Evolutionary conservation across 305 asterid species (phyloP).

Genomic region (Lippia alba): DNA sequence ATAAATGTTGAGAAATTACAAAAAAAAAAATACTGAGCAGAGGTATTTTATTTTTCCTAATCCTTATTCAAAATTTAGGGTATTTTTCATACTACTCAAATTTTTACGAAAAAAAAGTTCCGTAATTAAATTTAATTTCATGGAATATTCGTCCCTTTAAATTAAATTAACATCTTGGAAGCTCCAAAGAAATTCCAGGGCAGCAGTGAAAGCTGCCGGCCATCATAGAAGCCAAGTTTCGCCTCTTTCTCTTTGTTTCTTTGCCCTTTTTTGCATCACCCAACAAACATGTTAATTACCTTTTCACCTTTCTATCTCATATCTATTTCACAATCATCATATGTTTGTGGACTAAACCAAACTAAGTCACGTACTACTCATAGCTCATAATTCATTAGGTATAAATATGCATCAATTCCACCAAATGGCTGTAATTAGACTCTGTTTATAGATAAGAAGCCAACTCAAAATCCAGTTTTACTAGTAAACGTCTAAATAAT

Average conservation of each 20-base stretch:
- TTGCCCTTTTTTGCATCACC: constrained; percentile 36
- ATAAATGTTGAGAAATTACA: no score
- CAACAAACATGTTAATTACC: constrained; percentile 19
- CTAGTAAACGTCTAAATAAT: constrained; percentile 1
- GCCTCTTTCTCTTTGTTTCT: constrained; percentile 41
- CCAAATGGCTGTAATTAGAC: constrained; percentile 21
- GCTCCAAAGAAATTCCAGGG: constrained; percentile 21
- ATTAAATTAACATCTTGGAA: background rate
- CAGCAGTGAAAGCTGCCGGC: constrained; percentile 50
- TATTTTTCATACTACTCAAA: no score
- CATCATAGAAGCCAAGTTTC: constrained; percentile 36
- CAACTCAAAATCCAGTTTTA: background rate
- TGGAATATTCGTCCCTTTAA: no score
- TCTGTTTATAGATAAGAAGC: background rate
- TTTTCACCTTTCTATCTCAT: constrained; percentile 8
- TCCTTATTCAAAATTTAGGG: no score
- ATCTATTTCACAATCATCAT: background rate
- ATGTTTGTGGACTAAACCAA: constrained; percentile 30
- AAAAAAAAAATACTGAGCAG: no score
- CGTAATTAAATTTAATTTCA: no score
- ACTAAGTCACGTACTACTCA: background rate
- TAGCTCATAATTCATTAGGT: background rate
- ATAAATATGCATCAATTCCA: background rate
- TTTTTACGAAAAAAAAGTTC: no score
- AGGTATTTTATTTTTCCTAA: no score